Conservation (phyloP, 140 eudicot species). For the Stevia rebaudiana region DNA sequence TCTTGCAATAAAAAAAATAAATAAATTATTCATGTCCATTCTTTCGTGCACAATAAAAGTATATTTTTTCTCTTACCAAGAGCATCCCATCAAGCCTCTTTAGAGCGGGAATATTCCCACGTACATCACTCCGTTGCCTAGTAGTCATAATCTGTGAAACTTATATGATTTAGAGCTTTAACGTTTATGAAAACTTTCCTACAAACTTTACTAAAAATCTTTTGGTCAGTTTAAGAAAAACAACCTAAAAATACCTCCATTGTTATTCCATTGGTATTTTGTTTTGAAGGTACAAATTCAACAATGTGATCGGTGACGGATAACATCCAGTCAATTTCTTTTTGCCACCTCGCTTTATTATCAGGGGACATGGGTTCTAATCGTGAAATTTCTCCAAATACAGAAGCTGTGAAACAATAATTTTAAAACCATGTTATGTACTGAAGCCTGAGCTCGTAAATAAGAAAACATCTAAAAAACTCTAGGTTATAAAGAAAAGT, state of each 20-base stretch:
- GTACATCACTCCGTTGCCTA: slow-evolving; percentile 59
- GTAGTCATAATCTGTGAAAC: slow-evolving; percentile 60
- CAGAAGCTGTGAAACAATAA: slow-evolving; percentile 48
- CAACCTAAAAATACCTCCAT: slow-evolving; percentile 45
- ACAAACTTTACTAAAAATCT: too few relatives aligned
- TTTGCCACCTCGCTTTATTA: slow-evolving; percentile 57
- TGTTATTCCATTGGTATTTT: slow-evolving; percentile 42
- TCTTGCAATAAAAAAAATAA: too few relatives aligned
- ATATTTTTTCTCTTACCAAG: slow-evolving; percentile 36
- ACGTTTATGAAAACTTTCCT: too few relatives aligned
- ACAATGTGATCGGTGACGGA: slow-evolving; percentile 71
- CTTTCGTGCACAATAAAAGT: background rate
- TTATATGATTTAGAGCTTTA: background rate
- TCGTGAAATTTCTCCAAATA: slow-evolving; percentile 56
- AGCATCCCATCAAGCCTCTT: slow-evolving; percentile 80
- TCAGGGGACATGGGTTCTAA: slow-evolving; percentile 72
- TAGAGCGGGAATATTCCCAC: slow-evolving; percentile 62
- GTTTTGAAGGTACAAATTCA: slow-evolving; percentile 66
- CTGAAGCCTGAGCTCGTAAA: too few relatives aligned
- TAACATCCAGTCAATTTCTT: slow-evolving; percentile 63
- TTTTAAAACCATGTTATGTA: background rate
- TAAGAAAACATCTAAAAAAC: too few relatives aligned
- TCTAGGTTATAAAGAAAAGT: too few relatives aligned
- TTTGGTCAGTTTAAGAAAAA: too few relatives aligned
- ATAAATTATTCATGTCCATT: background rate